Evolutionary conservation across 441 rosid genomes (phyloP).

Genomic region (Dalechampia spathulata): DNA sequence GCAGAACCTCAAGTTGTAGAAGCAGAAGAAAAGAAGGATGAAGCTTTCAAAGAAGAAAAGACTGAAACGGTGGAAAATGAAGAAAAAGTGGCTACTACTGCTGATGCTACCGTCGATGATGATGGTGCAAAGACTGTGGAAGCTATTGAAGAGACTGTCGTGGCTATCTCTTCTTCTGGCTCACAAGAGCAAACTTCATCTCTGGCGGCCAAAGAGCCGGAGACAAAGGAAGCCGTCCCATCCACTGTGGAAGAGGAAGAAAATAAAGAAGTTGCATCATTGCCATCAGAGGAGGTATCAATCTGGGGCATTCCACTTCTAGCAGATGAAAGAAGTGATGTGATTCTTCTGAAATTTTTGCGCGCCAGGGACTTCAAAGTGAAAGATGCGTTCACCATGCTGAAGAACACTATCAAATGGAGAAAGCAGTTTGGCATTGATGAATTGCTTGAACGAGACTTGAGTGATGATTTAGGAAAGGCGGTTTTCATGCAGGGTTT

Average conservation of each 20-base stretch:
- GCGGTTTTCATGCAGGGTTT: slow-evolving; percentile 88
- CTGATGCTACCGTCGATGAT: slow-evolving; percentile 31
- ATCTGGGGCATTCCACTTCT: slow-evolving; percentile 86
- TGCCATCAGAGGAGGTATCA: slow-evolving; percentile 27
- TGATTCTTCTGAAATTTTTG: slow-evolving; percentile 75
- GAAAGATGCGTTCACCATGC: slow-evolving; percentile 54
- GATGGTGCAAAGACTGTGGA: slow-evolving; percentile 62
- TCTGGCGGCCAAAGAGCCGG: slow-evolving; percentile 28
- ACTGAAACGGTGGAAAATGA: slow-evolving; percentile 17
- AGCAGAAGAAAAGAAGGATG: slow-evolving; percentile 15
- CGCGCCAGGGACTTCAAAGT: slow-evolving; percentile 89
- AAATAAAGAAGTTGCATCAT: slow-evolving; percentile 13
- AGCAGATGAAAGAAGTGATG: slow-evolving; percentile 59
- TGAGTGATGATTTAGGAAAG: slow-evolving; percentile 72
- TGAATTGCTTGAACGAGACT: slow-evolving; percentile 55
- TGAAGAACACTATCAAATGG: slow-evolving; percentile 74
- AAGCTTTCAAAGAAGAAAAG: slow-evolving; percentile 14
- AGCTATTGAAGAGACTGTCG: slow-evolving; percentile 58
- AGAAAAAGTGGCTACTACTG: slow-evolving; percentile 7
- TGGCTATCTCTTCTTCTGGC: slow-evolving; percentile 40
- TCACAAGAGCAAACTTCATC: slow-evolving; percentile 26
- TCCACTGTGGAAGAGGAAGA: slow-evolving; percentile 7
- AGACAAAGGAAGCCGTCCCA: slow-evolving; percentile 4
- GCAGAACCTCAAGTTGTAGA: slow-evolving; percentile 11
- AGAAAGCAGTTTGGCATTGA: slow-evolving; percentile 72